Evolutionary conservation across 192 early-diverging fungal species (phyloP).

Genomic region (Coemansia sp.): DNA sequence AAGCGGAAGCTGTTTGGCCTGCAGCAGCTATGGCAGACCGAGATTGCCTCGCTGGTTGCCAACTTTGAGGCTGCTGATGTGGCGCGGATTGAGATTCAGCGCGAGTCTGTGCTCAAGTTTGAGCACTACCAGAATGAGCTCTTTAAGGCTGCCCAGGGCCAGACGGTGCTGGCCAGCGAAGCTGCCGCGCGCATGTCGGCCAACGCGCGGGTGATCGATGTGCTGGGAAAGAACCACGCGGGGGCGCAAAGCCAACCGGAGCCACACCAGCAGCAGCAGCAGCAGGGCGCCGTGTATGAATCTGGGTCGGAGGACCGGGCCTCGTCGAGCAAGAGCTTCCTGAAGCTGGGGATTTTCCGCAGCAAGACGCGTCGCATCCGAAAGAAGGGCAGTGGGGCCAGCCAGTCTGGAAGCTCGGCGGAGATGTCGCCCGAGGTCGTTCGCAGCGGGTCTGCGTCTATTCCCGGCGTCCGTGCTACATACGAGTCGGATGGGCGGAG

Average conservation of each 20-base stretch:
- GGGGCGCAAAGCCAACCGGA: too few relatives aligned
- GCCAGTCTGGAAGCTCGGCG: conserved; percentile 9
- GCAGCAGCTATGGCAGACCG: conserved; percentile 38
- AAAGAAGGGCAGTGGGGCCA: conserved; percentile 16
- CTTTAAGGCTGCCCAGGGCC: conserved; percentile 13
- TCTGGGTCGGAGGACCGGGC: too few relatives aligned
- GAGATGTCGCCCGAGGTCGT: conserved; percentile 1
- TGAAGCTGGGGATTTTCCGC: conserved; percentile 32
- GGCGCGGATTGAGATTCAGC: conserved; percentile 27
- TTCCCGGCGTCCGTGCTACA: too few relatives aligned
- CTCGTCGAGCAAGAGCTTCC: conserved; percentile 26
- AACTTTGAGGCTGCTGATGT: conserved; percentile 39
- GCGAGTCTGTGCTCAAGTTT: conserved; percentile 28
- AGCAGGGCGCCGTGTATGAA: too few relatives aligned
- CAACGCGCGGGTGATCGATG: conserved; percentile 11
- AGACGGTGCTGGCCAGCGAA: background rate
- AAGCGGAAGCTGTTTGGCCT: conserved; percentile 19
- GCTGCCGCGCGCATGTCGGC: conserved; percentile 11
- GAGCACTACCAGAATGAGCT: conserved; percentile 44
- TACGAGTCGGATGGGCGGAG: too few relatives aligned
- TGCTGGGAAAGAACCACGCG: too few relatives aligned
- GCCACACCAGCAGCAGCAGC: too few relatives aligned
- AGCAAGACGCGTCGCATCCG: conserved; percentile 17
- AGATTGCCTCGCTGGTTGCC: conserved; percentile 22
- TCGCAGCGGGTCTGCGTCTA: too few relatives aligned